Conservation (phyloP, 2,329 filamentous ascomycete genomes). For the Sporothrix humicola region DNA sequence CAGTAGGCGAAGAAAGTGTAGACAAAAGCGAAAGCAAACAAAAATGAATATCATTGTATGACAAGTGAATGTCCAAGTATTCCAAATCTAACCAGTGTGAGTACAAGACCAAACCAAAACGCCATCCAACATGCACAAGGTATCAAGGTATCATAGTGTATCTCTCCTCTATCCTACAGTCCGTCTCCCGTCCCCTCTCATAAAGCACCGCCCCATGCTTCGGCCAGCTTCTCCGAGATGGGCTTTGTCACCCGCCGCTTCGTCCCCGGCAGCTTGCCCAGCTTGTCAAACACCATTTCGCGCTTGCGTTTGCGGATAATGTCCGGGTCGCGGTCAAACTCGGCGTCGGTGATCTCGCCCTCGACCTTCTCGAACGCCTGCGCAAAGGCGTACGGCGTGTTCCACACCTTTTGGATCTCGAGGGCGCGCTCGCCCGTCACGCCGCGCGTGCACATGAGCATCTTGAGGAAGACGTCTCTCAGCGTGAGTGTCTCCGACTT, state of each 20-base stretch:
- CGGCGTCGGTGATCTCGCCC: slow-evolving; percentile 45
- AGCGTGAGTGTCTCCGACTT: slow-evolving; percentile 78
- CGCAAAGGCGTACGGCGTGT: slow-evolving; percentile 73
- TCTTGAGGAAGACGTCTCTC: slow-evolving; percentile 78
- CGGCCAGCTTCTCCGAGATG: slow-evolving; percentile 72
- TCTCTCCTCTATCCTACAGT: not conserved
- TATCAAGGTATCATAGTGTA: not conserved
- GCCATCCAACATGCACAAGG: slow-evolving; percentile 10
- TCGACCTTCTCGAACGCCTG: slow-evolving; percentile 67
- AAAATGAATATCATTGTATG: slow-evolving; percentile 5
- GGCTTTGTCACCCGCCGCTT: slow-evolving; percentile 69
- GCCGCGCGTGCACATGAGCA: slow-evolving; percentile 81
- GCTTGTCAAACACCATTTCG: slow-evolving; percentile 63
- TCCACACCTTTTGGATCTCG: slow-evolving; percentile 80
- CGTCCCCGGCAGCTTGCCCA: slow-evolving; percentile 65
- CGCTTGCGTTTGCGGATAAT: slow-evolving; percentile 61
- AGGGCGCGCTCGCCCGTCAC: slow-evolving; percentile 79
- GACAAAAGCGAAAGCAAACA: not conserved
- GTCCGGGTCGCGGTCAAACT: slow-evolving; percentile 40
- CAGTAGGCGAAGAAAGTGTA: slow-evolving; percentile 7
- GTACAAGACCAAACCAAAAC: not conserved
- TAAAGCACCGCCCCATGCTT: slow-evolving; percentile 68
- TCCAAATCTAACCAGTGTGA: not conserved
- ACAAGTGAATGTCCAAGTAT: not conserved
- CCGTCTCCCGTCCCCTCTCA: slow-evolving; percentile 35